These are phyloP conservation scores for Chalaropsis thielavioides DNA, from an alignment of 2,329 filamentous ascomycete genomes.

Conservation along the genomic window DNA sequence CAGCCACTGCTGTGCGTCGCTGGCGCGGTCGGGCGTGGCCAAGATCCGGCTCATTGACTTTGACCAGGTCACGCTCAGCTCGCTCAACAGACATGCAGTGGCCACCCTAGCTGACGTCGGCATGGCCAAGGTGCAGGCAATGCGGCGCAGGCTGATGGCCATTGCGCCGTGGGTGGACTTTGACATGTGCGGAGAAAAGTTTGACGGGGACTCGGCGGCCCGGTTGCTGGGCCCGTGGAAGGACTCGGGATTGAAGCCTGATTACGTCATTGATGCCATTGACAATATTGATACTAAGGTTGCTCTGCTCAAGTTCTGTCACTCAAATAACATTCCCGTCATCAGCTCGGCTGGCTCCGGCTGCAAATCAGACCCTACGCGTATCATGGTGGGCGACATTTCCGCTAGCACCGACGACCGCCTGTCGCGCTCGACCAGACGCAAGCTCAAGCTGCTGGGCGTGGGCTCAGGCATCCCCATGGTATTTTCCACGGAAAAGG, in stretches of 20 bases:
- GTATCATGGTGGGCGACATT: conserved; percentile 83
- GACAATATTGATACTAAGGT: conserved; percentile 98
- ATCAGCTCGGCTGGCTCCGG: conserved; percentile 95
- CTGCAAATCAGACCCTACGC: conserved; percentile 75
- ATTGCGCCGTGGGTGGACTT: conserved; percentile 86
- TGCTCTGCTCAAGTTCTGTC: conserved; percentile 73
- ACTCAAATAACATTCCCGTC: conserved; percentile 60
- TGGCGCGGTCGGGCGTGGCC: conserved; percentile 81
- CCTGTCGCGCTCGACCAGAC: conserved; percentile 69
- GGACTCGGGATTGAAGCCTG: conserved; percentile 41
- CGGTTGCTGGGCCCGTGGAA: conserved; percentile 53
- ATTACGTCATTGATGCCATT: conserved; percentile 92
- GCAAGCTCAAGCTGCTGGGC: conserved; percentile 61
- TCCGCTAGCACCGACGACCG: conserved; percentile 76
- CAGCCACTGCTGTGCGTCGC: conserved; percentile 73
- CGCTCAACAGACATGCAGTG: conserved; percentile 87
- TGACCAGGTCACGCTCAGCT: conserved; percentile 90
- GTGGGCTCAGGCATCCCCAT: conserved; percentile 76
- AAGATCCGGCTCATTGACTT: conserved; percentile 85
- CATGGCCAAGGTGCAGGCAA: conserved; percentile 75
- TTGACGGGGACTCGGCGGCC: conserved; percentile 51
- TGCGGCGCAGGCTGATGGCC: conserved; percentile 65
- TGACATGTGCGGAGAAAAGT: conserved; percentile 74
- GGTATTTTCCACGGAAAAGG: conserved; percentile 83
- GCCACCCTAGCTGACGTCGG: conserved; percentile 90